Evolutionary conservation across 2,329 filamentous ascomycete species (phyloP), one percentile per base, ranked within the genome.

Genomic region (Beauveria scarabaeidicola): DNA sequence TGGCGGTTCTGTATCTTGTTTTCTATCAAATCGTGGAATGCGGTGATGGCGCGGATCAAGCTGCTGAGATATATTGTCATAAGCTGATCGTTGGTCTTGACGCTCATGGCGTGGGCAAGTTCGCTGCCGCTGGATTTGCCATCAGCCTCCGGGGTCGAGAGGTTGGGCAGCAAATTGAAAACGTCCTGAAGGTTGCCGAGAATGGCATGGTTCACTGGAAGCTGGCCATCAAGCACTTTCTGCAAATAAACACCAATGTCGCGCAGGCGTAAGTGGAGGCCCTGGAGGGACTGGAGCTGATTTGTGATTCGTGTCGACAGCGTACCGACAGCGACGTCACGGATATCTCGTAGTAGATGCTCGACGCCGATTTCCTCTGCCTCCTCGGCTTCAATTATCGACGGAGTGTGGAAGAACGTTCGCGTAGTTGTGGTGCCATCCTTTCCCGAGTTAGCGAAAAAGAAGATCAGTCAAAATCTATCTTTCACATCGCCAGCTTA

Each of bases 1-100:
- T 97, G 92, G 73, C 93, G 85, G 77, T 99, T 99, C 79, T 97
- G 93, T 66, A 97, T 97, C 83, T 99, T 99, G 81, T 99, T 99
- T 80, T 99, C 94, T 66, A 99, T 99, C 66, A 99, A 78, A 72
- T 99, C 94, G 74, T 99, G 94, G 87, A 97, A 99, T 8, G 94
- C 94, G 13, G 94, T 97, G 70, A 99, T 99, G 60, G 94, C 94
- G 63, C 94, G 85, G 75, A 99, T 97, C 78, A 97, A 78, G 78
- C 90, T 96, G 77, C 90, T 96, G 58, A 99, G 81, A 75, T 99
- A 99, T 73, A 99, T 97, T 56, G 92, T 86, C 90, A 99, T 97
- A 65, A 99, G 84, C 78, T 99, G 94, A 74, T 99, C 94, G 71
- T 99, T 99, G 61, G 93, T 97, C 84, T 99, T 99, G 78, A 96